phyloP scores from a whole-genome alignment of 2,329 filamentous ascomycete species.

The Aureobasidium sp. region DNA sequence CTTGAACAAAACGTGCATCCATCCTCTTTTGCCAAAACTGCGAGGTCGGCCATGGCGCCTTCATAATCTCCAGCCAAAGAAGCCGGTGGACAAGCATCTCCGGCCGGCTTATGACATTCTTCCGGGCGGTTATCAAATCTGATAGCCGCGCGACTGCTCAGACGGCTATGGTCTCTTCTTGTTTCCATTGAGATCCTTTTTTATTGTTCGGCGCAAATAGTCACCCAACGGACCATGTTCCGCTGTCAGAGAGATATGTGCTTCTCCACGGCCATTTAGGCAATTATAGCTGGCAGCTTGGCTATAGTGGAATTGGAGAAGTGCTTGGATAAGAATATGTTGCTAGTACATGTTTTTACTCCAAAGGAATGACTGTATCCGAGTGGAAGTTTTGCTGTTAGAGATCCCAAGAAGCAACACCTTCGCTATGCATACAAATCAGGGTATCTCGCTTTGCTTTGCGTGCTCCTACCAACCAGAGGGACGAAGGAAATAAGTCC shows the following conservation, averaged over 20 bases:
- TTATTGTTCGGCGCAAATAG: not conserved
- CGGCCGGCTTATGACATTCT: constrained; percentile 12
- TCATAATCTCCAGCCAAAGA: not conserved
- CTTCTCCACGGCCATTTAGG: not conserved
- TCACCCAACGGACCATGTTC: not conserved
- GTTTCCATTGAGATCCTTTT: not conserved
- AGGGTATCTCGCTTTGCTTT: constrained; percentile 8
- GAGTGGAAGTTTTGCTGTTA: not conserved
- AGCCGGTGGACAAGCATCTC: constrained; percentile 1
- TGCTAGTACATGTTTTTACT: not conserved
- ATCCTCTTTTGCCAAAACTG: constrained; percentile 3
- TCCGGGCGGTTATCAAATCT: constrained; percentile 6
- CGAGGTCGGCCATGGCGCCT: not conserved
- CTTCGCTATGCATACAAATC: constrained; percentile 15
- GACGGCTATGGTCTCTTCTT: not conserved
- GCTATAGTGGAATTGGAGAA: not conserved
- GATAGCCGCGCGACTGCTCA: constrained; percentile 10
- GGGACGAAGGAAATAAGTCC: not conserved
- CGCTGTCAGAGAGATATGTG: too few relatives aligned
- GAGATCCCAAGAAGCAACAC: not conserved
- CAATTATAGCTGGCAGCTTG: not conserved
- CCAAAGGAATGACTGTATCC: not conserved
- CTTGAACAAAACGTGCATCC: not conserved
- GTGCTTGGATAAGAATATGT: not conserved
- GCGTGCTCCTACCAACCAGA: not conserved